Percentiles rank a stretch among this genome's conserved stretches.
These are phyloP conservation scores for Ophiocordyceps unilateralis DNA, from an alignment of 2,329 filamentous ascomycete genomes.

Conservation along the genomic window DNA sequence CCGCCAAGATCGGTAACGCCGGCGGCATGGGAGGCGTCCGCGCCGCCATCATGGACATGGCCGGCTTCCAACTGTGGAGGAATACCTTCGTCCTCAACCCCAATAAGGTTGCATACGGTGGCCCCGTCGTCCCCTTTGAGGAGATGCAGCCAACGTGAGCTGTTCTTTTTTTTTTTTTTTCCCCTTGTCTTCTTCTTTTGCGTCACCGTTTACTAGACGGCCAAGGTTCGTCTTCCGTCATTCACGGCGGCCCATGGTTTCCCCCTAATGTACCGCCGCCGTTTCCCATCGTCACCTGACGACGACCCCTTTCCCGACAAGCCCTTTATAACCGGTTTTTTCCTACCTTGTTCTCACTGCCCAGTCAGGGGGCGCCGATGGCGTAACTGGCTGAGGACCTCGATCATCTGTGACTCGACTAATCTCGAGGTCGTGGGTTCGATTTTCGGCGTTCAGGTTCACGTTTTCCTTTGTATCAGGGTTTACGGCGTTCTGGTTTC, in stretches of 20 bases:
- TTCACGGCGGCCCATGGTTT: too few species aligned
- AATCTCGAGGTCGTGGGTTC: neutral
- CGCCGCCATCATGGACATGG: constrained; percentile 22
- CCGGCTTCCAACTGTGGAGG: constrained; percentile 14
- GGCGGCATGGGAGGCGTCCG: constrained; percentile 23
- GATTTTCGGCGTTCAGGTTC: neutral
- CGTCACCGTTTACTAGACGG: neutral
- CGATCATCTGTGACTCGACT: neutral
- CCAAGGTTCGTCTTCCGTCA: too few species aligned
- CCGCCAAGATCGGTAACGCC: constrained; percentile 14
- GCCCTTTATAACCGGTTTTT: neutral
- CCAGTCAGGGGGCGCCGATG: neutral
- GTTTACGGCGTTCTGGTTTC: neutral
- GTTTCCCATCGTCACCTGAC: too few species aligned
- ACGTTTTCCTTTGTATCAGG: neutral
- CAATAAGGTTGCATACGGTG: neutral
- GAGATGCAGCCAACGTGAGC: constrained; percentile 11
- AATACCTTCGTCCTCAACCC: constrained; percentile 4
- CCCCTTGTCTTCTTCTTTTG: neutral
- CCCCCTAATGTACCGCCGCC: too few species aligned
- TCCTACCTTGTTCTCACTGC: neutral
- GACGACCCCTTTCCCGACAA: too few species aligned
- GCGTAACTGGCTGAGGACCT: neutral
- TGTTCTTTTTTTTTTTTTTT: too few species aligned
- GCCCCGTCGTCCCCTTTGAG: constrained; percentile 19